Evolutionary conservation across 2,329 filamentous ascomycete genomes (phyloP), one percentile per base, ranked within the genome.

Genomic region (Fusarium tjaetaba): DNA sequence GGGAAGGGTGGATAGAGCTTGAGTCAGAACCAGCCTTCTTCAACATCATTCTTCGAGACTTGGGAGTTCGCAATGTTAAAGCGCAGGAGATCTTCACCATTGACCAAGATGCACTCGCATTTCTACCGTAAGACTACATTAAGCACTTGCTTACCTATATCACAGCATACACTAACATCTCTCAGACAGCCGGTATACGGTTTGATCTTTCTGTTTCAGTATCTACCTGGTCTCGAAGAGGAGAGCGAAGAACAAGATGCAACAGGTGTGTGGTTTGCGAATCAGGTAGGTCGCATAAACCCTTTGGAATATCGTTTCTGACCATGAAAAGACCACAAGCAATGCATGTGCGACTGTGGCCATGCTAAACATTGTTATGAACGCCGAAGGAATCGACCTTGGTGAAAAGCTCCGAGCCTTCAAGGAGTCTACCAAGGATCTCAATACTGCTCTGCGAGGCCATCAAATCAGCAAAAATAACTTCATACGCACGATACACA

Each of bases 311-410:
- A n/a, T 28, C 58, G 52, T 11, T 42, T 41, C 70, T 77, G 43
- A 79, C 39, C 41, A 34, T 14, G 39, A 28, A 11, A 16, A 96
- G 92, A 94, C 93, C 2, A 92, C 91, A 1, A 88, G 89, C 62
- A 97, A 97, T 81, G 92, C 94, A 32, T 99, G 96, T 82, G 96
- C 94, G 26, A 96, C 94, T n/a, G 90, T 98, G 51, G 95, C 96
- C 7, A 86, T 98, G 74, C 88, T 98, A 76, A 98, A 98, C 78
- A 97, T 98, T 68, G 85, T 97, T 79, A 97, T 97, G 89, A 98
- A 98, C 79, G 87, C 91, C 30, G 84, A 89, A 1, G 86, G 85
- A 1, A 82, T 94, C 7, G 83, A 90, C 16, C 87, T 98, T 11
- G 94, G 95, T 8, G 83, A 89, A n/a, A 86, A 91, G 67, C 87